Evolutionary conservation across 495 filamentous ascomycete genomes (phyloP).

Genomic region (Neurospora sp.): DNA sequence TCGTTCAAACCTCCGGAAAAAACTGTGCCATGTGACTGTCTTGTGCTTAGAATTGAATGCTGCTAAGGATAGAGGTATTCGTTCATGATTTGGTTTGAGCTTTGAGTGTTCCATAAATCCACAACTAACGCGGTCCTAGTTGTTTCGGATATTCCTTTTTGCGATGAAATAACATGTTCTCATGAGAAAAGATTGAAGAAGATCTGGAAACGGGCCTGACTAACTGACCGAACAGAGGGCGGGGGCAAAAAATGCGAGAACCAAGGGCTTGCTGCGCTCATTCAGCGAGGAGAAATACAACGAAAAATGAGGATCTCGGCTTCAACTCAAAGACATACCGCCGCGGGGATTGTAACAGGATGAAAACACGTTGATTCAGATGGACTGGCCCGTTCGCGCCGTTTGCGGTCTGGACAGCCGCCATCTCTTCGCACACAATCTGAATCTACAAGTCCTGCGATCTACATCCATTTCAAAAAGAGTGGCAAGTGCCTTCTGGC

Average conservation of each 20-base stretch:
- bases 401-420: background rate
- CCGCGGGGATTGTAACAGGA: background rate
- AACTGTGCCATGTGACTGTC: background rate
- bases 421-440: background rate
- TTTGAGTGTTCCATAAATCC: background rate
- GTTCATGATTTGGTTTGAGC: background rate
- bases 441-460: background rate
- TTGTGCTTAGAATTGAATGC: background rate
- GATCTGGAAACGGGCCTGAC: background rate
- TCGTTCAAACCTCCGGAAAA: background rate
- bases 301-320: accelerated
- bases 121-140: background rate
- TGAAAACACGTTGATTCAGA: background rate
- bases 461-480: too few species aligned
- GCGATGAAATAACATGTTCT: too few species aligned
- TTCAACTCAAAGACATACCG: background rate
- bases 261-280: background rate
- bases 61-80: background rate
- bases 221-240: background rate
- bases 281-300: background rate
- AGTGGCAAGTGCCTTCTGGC: too few species aligned
- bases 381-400: background rate
- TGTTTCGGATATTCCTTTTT: background rate
- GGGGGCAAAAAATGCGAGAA: too few species aligned
- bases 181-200: background rate